Conservation (phyloP, 345 rosid genomes). For the Aquilaria yunnanensis region DNA sequence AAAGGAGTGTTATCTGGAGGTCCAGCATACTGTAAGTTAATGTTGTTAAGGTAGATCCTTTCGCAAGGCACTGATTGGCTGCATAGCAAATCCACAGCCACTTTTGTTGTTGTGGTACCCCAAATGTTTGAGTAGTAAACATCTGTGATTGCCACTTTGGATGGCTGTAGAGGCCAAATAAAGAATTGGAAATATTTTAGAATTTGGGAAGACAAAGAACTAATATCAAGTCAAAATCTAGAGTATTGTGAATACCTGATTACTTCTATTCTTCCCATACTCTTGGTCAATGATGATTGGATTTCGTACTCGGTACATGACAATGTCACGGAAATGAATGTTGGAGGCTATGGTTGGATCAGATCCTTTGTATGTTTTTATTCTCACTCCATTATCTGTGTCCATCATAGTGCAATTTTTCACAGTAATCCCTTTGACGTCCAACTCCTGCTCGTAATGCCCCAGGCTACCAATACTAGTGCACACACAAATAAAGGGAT, state of each 20-base stretch:
- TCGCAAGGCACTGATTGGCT: constrained; percentile 39
- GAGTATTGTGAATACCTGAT: not conserved
- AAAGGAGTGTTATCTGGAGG: constrained; percentile 8
- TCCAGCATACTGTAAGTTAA: constrained; percentile 27
- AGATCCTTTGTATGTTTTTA: constrained; percentile 60
- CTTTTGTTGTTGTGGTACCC: constrained; percentile 37
- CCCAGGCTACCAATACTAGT: constrained; percentile 78
- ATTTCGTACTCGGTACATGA: constrained; percentile 45
- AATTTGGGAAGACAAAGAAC: constrained; percentile 1
- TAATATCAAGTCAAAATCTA: not conserved
- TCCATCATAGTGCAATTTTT: constrained; percentile 38
- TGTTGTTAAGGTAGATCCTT: constrained; percentile 24
- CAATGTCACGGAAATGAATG: constrained; percentile 31
- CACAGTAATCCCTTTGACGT: constrained; percentile 44
- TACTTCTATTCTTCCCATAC: constrained; percentile 21
- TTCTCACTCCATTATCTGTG: constrained; percentile 62
- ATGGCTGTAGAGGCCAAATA: constrained; percentile 26
- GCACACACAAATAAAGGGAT: not conserved
- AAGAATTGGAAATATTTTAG: not conserved
- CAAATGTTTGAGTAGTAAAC: constrained; percentile 28
- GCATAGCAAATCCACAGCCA: constrained; percentile 35
- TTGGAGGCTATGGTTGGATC: constrained; percentile 35
- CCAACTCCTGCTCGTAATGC: constrained; percentile 40
- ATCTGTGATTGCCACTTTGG: constrained; percentile 37
- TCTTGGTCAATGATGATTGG: constrained; percentile 71